Conservation (phyloP, 2,329 filamentous ascomycete genomes). For the Claviceps cyperi region DNA sequence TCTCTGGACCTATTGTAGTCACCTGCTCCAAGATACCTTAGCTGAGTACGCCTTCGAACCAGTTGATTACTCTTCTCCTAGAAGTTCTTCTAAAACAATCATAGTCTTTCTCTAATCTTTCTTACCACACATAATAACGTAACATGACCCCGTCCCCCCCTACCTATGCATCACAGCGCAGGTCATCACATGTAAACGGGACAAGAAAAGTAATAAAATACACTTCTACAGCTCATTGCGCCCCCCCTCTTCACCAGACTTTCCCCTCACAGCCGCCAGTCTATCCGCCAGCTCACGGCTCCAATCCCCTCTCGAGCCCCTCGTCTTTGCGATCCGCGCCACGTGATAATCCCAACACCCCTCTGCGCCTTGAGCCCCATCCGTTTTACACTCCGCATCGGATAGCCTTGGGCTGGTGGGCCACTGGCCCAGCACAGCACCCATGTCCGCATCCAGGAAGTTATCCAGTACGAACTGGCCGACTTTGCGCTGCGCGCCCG, state of each 20-base stretch:
- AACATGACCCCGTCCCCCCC: too few species aligned
- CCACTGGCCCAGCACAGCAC: constrained; percentile 43
- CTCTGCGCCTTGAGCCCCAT: constrained; percentile 22
- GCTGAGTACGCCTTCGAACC: too few species aligned
- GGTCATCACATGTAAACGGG: background rate
- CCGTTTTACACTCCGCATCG: constrained; percentile 22
- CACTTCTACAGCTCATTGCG: constrained; percentile 20
- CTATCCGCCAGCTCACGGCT: constrained; percentile 26
- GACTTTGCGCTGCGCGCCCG: constrained; percentile 35
- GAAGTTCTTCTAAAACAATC: too few species aligned
- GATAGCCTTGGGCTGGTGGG: constrained; percentile 24
- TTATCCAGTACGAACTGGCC: constrained; percentile 47
- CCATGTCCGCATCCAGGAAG: constrained; percentile 52
- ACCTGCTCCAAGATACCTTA: too few species aligned
- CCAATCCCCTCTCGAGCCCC: constrained; percentile 27
- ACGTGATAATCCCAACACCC: constrained; percentile 47
- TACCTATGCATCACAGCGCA: too few species aligned
- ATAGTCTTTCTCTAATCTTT: too few species aligned
- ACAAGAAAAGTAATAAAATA: background rate
- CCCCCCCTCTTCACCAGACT: constrained; percentile 8
- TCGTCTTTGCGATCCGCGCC: constrained; percentile 23
- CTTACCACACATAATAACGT: too few species aligned
- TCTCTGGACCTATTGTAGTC: too few species aligned
- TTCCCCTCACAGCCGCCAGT: constrained; percentile 19
- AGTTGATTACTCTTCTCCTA: too few species aligned